Evolutionary conservation across 306 rosid species (phyloP).

Genomic region (Fragaria ananassa): DNA sequence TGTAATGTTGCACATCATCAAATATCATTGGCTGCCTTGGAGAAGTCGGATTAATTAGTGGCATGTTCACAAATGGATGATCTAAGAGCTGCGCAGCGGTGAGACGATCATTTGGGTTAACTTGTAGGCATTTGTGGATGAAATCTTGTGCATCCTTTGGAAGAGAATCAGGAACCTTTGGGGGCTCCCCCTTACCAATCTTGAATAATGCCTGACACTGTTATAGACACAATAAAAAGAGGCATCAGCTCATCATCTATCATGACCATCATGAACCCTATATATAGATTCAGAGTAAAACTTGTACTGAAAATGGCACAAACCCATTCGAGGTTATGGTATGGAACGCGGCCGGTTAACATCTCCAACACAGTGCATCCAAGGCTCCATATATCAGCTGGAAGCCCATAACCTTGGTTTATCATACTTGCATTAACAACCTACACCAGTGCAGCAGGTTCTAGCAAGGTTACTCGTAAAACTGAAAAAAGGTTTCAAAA

Average conservation of each 20-base stretch:
- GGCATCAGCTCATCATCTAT: neutral
- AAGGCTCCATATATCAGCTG: constrained; percentile 96
- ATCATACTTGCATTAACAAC: constrained; percentile 52
- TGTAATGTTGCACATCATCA: too few relatives aligned
- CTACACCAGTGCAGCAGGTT: constrained; percentile 30
- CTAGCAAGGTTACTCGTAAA: neutral
- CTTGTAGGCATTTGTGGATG: constrained; percentile 42
- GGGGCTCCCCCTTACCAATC: constrained; percentile 40
- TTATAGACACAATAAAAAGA: neutral
- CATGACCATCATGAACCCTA: neutral
- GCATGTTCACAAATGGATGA: constrained; percentile 40
- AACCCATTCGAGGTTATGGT: constrained; percentile 56
- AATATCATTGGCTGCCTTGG: too few relatives aligned
- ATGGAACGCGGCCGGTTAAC: constrained; percentile 69
- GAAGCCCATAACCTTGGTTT: constrained; percentile 70
- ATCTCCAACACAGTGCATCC: constrained; percentile 96
- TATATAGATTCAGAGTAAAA: neutral
- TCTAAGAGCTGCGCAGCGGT: constrained; percentile 40
- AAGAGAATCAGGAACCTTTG: constrained; percentile 42
- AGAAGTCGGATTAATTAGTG: neutral
- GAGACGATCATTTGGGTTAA: constrained; percentile 41
- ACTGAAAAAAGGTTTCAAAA: neutral
- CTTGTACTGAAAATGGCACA: constrained; percentile 20
- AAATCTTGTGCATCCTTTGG: constrained; percentile 44
- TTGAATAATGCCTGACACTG: constrained; percentile 40